Percentiles rank a stretch among this genome's conserved stretches.
Evolutionary conservation across 164 flowering plant species (phyloP).

Genomic region (Houttuynia cordata): DNA sequence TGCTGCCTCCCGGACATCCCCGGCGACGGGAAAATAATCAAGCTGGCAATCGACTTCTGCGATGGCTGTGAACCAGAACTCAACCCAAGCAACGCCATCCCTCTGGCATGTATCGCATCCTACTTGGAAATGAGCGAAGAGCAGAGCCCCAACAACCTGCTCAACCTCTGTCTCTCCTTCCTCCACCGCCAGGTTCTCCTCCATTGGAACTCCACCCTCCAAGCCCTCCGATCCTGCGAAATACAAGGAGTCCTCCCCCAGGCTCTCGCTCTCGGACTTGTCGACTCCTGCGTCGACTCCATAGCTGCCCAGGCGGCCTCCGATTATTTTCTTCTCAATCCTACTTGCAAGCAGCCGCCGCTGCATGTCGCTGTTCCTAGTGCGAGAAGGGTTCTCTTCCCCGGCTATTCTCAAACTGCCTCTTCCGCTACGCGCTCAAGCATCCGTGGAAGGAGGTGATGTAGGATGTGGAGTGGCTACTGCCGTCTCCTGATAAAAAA

Average conservation of each 20-base stretch:
- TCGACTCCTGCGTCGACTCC: slow-evolving; percentile 38
- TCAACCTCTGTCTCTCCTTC: slow-evolving; percentile 24
- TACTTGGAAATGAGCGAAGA: slow-evolving; percentile 57
- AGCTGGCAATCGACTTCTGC: slow-evolving; percentile 56
- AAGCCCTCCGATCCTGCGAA: slow-evolving; percentile 29
- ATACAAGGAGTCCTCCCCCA: slow-evolving; percentile 17
- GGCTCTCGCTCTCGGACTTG: slow-evolving; percentile 26
- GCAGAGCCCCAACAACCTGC: slow-evolving; percentile 41
- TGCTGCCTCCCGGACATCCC: slow-evolving; percentile 27
- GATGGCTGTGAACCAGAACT: slow-evolving; percentile 36
- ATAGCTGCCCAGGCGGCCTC: slow-evolving; percentile 29
- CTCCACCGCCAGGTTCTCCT: slow-evolving; percentile 34
- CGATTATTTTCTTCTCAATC: slow-evolving; percentile 39
- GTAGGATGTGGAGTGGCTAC: slow-evolving; percentile 51
- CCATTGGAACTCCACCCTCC: slow-evolving; percentile 51
- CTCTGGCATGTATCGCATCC: slow-evolving; percentile 41
- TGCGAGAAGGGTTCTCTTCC: slow-evolving; percentile 27
- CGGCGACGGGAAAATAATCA: slow-evolving; percentile 33
- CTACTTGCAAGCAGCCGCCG: too few relatives aligned
- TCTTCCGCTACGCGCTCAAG: slow-evolving; percentile 32
- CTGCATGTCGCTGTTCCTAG: slow-evolving; percentile 11
- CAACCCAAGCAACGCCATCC: slow-evolving; percentile 38
- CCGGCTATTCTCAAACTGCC: slow-evolving; percentile 26
- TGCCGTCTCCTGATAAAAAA: slow-evolving; percentile 22
- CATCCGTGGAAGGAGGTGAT: slow-evolving; percentile 40